phyloP scores from a whole-genome alignment of 1,139 yeast species.

The Candida albicans region DNA sequence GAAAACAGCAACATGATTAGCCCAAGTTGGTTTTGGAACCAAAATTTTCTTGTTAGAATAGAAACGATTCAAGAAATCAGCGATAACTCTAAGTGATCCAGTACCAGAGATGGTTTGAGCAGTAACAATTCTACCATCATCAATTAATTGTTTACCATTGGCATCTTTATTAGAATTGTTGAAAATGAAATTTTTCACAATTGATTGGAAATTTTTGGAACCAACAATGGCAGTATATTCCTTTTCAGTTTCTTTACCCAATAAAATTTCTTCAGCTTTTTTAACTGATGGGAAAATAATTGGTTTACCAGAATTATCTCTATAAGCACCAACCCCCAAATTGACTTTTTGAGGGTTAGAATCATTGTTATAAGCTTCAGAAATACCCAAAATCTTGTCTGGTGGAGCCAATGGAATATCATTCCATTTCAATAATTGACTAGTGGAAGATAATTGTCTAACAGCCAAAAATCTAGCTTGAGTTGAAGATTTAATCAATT shows the following conservation, averaged over 20 bases:
- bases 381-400: constrained; percentile 70
- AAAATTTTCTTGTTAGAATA: constrained; percentile 46
- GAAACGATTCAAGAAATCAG: constrained; percentile 52
- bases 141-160: constrained; percentile 48
- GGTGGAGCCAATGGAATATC: constrained; percentile 65
- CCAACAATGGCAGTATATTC: constrained; percentile 61
- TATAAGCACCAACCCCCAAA: constrained; percentile 53
- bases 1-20: constrained; percentile 65
- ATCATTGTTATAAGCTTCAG: constrained; percentile 51
- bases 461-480: constrained; percentile 6
- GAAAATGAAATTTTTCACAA: constrained; percentile 52
- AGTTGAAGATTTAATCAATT: constrained; percentile 14
- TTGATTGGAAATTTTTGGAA: constrained; percentile 46
- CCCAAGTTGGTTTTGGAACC: constrained; percentile 76
- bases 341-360: constrained; percentile 43
- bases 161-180: constrained; percentile 50
- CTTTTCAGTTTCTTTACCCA: constrained; percentile 48
- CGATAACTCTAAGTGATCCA: constrained; percentile 58
- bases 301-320: constrained; percentile 49
- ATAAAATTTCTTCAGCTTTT: constrained; percentile 43
- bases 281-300: constrained; percentile 50
- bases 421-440: constrained; percentile 26
- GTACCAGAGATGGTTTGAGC: constrained; percentile 63
- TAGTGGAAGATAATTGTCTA: constrained; percentile 13
- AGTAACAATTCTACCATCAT: constrained; percentile 50